A percentile compares a stretch with the other conserved stretches of the same genome.
phyloP scores from a whole-genome alignment of 768 basidiomycete species.

The Gymnopilus junonius region DNA sequence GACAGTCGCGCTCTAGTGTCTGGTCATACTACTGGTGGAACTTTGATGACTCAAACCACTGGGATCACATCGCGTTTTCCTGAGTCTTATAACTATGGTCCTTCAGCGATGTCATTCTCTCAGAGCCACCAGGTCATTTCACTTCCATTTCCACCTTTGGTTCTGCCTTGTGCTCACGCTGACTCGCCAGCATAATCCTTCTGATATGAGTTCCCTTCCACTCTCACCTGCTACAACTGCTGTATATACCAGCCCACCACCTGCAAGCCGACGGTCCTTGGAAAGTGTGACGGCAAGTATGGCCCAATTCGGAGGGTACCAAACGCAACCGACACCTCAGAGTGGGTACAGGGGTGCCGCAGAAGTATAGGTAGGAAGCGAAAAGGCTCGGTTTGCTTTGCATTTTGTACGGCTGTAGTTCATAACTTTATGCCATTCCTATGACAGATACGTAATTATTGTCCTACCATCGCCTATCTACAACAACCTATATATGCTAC shows the following conservation, averaged over 20 bases:
- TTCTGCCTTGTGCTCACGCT: not conserved
- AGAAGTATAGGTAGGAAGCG: slow-evolving; percentile 6
- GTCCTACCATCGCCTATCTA: not conserved
- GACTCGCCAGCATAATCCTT: not conserved
- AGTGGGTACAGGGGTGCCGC: slow-evolving; percentile 19
- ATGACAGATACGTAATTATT: not conserved
- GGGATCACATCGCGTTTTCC: not conserved
- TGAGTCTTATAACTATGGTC: slow-evolving; percentile 8
- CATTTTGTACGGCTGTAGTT: not conserved
- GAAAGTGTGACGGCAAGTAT: slow-evolving; percentile 31
- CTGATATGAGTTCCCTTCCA: slow-evolving; percentile 23
- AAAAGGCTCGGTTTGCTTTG: not conserved
- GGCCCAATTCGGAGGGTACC: slow-evolving; percentile 19
- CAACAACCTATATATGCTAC: not conserved
- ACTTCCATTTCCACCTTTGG: not conserved
- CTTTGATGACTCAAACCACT: slow-evolving; percentile 12
- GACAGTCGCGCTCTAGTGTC: slow-evolving; percentile 28
- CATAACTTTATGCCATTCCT: not conserved
- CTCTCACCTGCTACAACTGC: slow-evolving; percentile 31
- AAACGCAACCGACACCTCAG: slow-evolving; percentile 9
- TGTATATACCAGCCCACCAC: slow-evolving; percentile 32
- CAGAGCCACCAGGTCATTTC: not conserved
- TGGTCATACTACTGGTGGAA: slow-evolving; percentile 9
- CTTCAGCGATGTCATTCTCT: slow-evolving; percentile 13
- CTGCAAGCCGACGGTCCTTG: slow-evolving; percentile 30